Evolutionary conservation across 768 basidiomycete genomes (phyloP), one percentile per base, ranked within the genome.

Genomic region (Hortiboletus campestris): DNA sequence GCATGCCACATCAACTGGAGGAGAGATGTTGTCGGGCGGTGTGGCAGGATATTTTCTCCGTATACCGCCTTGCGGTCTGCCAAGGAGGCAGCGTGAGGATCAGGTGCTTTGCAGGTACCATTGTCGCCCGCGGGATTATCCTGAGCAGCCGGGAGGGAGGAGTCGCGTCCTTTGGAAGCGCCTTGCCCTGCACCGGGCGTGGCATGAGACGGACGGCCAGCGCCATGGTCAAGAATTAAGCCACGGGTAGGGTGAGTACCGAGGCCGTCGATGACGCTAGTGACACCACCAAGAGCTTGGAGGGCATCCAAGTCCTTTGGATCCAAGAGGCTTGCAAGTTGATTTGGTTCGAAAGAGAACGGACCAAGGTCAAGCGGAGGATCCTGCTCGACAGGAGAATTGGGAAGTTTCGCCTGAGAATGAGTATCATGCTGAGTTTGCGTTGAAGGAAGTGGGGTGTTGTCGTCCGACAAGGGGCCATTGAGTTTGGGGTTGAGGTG

Each of bases 251-350:
- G 63, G 58, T 89, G 73, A 0, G 91, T 87, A 13, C 91, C 91
- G 9, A 98, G 81, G 6, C 91, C 88, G 2, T 74, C 72, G 13
- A 96, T 72, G 13, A 98, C 67, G 9, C 80, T 83, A 0, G 76
- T 62, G 9, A 80, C 75, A 40, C 97, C 97, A 19, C 94, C 94
- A 35, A 96, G 77, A 12, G 70, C 71, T 17, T 75, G 75, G 32
- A 99, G 80, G 14, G 78, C 68, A 3, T 86, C 80, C 12, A 94
- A 59, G 58, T 77, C 86, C 74, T 97, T 98, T 10, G 94, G 94
- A 67, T 98, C 95, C 36, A 98, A 84, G 50, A 97, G 81, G 56
- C 84, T 82, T 1, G 95, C 95, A 16, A 98, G 84, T 47, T 80
- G 75, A 57, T 79, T 82, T 0, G 95, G 91, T 53, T 84, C 85